phyloP scores from a whole-genome alignment of 257 asterid species.

The Solanum piurae region DNA sequence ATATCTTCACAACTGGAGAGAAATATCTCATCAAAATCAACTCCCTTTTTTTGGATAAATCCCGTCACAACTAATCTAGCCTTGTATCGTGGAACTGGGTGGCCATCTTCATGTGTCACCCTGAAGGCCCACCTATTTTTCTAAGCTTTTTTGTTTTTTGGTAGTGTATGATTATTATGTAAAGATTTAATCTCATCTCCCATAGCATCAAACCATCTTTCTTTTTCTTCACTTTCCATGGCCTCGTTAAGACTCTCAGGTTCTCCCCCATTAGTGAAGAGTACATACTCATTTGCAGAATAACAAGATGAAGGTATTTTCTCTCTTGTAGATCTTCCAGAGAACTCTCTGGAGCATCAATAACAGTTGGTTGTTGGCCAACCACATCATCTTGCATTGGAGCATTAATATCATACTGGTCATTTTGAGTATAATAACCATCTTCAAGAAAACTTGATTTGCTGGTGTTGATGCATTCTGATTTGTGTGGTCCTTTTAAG shows the following conservation, averaged over 20 bases:
- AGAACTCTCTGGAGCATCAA: not conserved
- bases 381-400: not conserved
- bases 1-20: not conserved
- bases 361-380: too few relatives aligned
- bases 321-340: not conserved
- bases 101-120: not conserved
- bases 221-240: not conserved
- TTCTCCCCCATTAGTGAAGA: not conserved
- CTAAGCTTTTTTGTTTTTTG: not conserved
- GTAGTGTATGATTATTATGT: not conserved
- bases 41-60: not conserved
- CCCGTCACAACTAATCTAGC: not conserved
- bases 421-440: not conserved
- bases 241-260: not conserved
- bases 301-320: not conserved
- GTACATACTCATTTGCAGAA: not conserved
- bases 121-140: not conserved
- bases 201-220: not conserved
- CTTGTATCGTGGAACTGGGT: not conserved
- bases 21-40: not conserved
- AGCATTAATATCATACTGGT: not conserved
- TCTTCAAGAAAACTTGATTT: not conserved
- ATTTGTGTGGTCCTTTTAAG: not conserved
- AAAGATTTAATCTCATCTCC: not conserved
- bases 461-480: not conserved